These are phyloP conservation scores for Penicillium ochrochloron DNA, from an alignment of 495 filamentous ascomycete genomes.

Conservation along the genomic window DNA sequence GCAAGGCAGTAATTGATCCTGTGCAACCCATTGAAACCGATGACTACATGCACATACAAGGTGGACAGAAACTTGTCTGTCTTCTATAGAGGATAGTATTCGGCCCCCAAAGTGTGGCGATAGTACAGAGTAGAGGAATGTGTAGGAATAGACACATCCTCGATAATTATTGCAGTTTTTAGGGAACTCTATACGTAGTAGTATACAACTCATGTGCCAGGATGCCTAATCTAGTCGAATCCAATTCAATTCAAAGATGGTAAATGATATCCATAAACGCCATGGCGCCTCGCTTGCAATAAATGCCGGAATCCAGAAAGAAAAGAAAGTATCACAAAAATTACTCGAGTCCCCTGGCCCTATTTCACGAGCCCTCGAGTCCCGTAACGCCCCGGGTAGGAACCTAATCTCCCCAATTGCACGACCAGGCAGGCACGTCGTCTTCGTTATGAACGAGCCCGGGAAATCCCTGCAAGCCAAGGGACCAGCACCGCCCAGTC, in stretches of 20 bases:
- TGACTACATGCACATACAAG: neutral
- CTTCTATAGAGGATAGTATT: neutral
- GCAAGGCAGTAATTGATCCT: conserved; percentile 16
- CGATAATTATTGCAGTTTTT: neutral
- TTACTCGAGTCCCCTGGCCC: neutral
- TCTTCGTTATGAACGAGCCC: neutral
- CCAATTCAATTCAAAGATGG: neutral
- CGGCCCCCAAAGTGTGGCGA: neutral
- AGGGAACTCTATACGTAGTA: no score
- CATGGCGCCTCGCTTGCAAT: conserved; percentile 13
- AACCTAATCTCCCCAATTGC: neutral
- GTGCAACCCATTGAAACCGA: conserved; percentile 20
- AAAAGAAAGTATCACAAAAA: neutral
- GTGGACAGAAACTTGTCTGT: neutral
- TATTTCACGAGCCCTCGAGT: neutral
- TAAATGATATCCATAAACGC: conserved; percentile 1
- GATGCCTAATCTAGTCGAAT: neutral
- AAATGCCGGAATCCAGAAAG: neutral
- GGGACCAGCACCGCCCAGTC: neutral
- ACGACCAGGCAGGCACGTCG: neutral
- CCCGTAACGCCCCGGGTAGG: neutral
- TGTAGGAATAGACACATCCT: neutral
- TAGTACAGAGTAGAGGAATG: neutral
- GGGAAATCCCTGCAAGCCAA: neutral
- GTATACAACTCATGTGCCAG: neutral